Evolutionary conservation across 306 rosid genomes (phyloP), one percentile per base, ranked within the genome.

Genomic region (Potentilla sterilis): DNA sequence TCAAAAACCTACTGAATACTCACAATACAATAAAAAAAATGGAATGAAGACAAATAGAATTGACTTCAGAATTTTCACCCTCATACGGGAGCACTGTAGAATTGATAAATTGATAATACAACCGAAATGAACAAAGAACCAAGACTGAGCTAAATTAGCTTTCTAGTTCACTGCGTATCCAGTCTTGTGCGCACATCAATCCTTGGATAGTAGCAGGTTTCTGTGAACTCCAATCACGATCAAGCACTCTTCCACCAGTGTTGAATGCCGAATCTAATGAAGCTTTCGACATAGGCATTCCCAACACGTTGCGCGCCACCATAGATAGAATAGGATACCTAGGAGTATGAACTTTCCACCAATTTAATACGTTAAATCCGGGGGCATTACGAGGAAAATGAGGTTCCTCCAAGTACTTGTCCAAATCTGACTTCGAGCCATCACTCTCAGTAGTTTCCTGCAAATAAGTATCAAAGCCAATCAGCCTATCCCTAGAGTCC

Each of bases 301-400:
- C 97, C 70, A 96, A 78, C 63, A 96, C 88, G 44, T 96, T 96
- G 47, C 97, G 93, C 0, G 99, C 99, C 98, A 96, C 89, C 97
- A 96, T 96, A 22, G 98, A 96, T 37, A 96, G 79, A 76, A 92
- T 87, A 19, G 98, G 98, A 83, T 96, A 96, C 85, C 98, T 88
- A 9, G 98, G 99, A 75, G 96, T 91, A 76, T 96, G 99, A 55
- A 96, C 98, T 85, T 84, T 96, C 99, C 98, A 96, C 99, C 99
- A 96, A 70, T 96, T 92, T 47, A 92, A 78, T 58, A 96, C 77
- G 80, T 77, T 87, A 86, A 96, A 92, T 67, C 89, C 99, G 22
- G 69, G 28, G 69, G 82, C 91, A 69, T 87, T 87, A 0, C 99
- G 90, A 2, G 99, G 99, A 83, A 92, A 96, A 71, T 89, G 92